Conservation (phyloP, 768 basidiomycete species). For the Tubosaeta sp. region DNA sequence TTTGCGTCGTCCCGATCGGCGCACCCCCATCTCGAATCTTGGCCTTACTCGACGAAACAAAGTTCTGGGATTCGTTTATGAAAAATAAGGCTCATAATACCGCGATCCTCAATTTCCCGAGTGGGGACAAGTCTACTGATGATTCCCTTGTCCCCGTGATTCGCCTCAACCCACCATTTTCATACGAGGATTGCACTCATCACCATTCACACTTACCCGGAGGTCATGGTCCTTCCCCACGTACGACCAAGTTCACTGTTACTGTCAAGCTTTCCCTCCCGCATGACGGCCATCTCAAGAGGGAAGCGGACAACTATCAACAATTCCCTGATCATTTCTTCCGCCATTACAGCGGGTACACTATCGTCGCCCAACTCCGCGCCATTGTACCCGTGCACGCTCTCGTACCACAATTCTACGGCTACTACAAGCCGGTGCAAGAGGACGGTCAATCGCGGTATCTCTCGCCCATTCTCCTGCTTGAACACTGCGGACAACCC, state of each 20-base stretch:
- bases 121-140: background rate
- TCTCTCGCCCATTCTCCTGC: slow-evolving; percentile 40
- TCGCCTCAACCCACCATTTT: slow-evolving; percentile 13
- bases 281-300: slow-evolving; percentile 34
- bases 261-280: slow-evolving; percentile 42
- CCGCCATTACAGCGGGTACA: slow-evolving; percentile 25
- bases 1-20: slow-evolving; percentile 1
- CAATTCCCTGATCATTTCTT: slow-evolving; percentile 27
- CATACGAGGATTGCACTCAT: slow-evolving; percentile 14
- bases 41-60: background rate
- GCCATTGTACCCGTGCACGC: slow-evolving; percentile 46
- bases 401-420: slow-evolving; percentile 61
- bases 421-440: slow-evolving; percentile 44
- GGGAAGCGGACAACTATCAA: slow-evolving; percentile 28
- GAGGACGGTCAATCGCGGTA: background rate
- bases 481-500: slow-evolving; percentile 45
- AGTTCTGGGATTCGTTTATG: background rate
- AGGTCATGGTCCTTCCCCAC: slow-evolving; percentile 4
- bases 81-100: background rate
- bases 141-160: background rate
- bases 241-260: slow-evolving; percentile 37
- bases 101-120: background rate
- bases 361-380: slow-evolving; percentile 24
- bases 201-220: background rate
- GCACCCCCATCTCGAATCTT: background rate